Evolutionary conservation across 768 basidiomycete species (phyloP), one percentile per base, ranked within the genome.

Genomic region (Boletellus sp.): DNA sequence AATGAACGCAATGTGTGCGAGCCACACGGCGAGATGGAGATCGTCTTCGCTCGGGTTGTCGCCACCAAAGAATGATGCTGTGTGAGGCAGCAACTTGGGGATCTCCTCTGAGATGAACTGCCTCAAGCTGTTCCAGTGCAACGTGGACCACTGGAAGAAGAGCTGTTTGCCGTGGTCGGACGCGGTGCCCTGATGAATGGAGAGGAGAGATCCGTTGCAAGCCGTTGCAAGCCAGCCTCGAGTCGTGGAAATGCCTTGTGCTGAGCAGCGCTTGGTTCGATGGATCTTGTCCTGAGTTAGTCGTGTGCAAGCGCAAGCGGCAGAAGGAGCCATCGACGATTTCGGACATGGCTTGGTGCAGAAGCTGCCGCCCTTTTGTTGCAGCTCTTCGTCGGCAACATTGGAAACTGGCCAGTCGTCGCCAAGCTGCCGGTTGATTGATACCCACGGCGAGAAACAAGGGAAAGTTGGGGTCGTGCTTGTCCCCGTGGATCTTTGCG

Each of bases 1-100:
- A 6, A 76, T 55, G 19, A 65, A 64, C 11, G 70, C 69, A 22
- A 80, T 72, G 26, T 77, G 73, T 22, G 78, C 74, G 26, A 82
- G 63, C 80, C 78, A 83, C 8, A 71, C 77, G 6, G 53, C 75
- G 36, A 82, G 64, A 62, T 80, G 79, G 67, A 77, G 79, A 57
- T 80, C 81, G 47, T 78, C 78, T 58, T 79, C 77, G 9, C 78
- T 73, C 0, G 78, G 78, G 35, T 45, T 54, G 4, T 62, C 70
- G 9, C 78, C 80, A 17, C 72, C 75, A 34, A 79, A 66, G 66
- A 81, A 82, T 4, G 72, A 81, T 4, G 72, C 72, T 9, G 64
- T 68, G 13, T 64, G 65, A 16, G 74, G 73, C 17, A 83, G 66
- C 47, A 66, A 49, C 0, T 53, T 52, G 4, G 75, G 72, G 38